Percentiles rank a stretch among this genome's conserved stretches.
Conservation (phyloP, 257 asterid species). For the Ophiorrhiza pumila region DNA sequence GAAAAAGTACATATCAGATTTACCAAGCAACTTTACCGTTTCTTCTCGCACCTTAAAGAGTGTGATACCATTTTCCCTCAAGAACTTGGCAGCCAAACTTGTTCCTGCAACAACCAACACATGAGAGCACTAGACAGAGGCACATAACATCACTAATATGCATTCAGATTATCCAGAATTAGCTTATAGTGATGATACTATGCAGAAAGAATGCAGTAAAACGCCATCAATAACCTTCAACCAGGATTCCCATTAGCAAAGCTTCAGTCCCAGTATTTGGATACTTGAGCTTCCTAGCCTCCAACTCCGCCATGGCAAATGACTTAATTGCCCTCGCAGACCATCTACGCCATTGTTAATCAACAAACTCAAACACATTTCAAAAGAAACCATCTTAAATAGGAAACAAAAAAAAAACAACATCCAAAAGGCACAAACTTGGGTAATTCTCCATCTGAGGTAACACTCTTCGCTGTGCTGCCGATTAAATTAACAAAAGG, state of each 20-base stretch:
- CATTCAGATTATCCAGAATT: not conserved
- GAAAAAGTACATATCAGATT: constrained; percentile 57
- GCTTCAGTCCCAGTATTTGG: constrained; percentile 92
- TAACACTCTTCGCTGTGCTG: constrained; percentile 42
- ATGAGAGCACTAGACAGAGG: not conserved
- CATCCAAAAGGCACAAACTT: constrained; percentile 35
- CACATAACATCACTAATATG: no score
- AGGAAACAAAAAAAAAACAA: not conserved
- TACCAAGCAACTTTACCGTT: constrained; percentile 63
- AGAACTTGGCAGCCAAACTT: constrained; percentile 74
- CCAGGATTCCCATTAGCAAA: constrained; percentile 84
- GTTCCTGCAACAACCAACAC: constrained; percentile 58
- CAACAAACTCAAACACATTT: constrained; percentile 8
- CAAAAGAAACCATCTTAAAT: not conserved
- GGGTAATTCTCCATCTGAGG: constrained; percentile 40
- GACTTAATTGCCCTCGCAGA: constrained; percentile 85
- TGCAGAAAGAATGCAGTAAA: not conserved
- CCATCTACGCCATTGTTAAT: constrained; percentile 57
- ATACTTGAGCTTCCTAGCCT: constrained; percentile 85
- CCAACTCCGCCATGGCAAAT: constrained; percentile 79
- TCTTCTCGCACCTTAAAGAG: constrained; percentile 71
- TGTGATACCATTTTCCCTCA: constrained; percentile 76
- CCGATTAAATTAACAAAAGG: constrained; percentile 24
- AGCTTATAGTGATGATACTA: not conserved
- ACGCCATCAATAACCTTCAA: constrained; percentile 57